Conservation (phyloP, 2,329 filamentous ascomycete genomes). For the Pestalotiopsis sp. region DNA sequence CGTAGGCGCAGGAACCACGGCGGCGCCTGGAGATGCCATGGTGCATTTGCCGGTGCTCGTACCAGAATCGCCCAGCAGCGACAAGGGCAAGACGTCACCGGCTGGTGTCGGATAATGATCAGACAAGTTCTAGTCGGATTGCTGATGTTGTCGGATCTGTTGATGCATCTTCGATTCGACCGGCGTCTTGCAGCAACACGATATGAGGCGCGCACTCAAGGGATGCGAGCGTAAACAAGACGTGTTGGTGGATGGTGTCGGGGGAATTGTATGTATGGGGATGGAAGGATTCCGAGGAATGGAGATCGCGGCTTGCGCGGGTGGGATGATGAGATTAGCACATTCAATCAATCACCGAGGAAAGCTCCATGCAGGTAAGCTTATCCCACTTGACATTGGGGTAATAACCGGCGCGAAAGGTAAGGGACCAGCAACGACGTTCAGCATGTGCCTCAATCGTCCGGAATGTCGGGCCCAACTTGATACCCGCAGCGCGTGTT, state of each 20-base stretch:
- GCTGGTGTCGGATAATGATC: neutral
- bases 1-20: slow-evolving; percentile 28
- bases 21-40: slow-evolving; percentile 33
- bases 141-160: neutral
- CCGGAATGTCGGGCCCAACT: slow-evolving; percentile 8
- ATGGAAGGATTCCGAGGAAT: neutral
- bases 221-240: neutral
- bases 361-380: slow-evolving; percentile 6
- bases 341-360: neutral
- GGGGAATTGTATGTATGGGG: neutral
- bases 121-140: neutral
- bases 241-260: neutral
- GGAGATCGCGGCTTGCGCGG: neutral
- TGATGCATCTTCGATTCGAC: neutral
- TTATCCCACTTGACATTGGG: neutral
- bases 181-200: neutral
- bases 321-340: slow-evolving; percentile 1
- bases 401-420: neutral
- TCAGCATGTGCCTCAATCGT: neutral
- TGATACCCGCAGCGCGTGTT: neutral
- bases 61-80: neutral
- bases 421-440: neutral
- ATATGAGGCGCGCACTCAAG: neutral
- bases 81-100: neutral
- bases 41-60: neutral